These are phyloP conservation scores for Trichoderma lentiforme DNA, from an alignment of 2,329 filamentous ascomycete genomes.

Conservation along the genomic window DNA sequence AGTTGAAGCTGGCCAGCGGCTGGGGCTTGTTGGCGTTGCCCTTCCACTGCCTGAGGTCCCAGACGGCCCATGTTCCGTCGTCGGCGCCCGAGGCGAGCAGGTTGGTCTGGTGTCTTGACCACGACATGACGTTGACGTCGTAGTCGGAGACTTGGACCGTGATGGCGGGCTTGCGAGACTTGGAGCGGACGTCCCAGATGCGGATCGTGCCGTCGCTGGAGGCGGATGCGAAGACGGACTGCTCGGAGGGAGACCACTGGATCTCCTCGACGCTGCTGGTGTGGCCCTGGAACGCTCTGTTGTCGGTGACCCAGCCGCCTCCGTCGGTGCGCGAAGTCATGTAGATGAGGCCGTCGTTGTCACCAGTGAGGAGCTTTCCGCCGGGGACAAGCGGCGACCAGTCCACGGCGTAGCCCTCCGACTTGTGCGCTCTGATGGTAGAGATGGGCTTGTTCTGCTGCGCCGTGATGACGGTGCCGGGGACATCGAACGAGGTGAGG, in stretches of 20 bases:
- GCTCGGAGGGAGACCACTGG: conserved; percentile 93
- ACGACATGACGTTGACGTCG: conserved; percentile 95
- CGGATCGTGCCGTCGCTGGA: conserved; percentile 93
- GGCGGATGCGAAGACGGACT: conserved; percentile 89
- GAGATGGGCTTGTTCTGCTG: conserved; percentile 85
- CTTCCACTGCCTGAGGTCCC: conserved; percentile 97
- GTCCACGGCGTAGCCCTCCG: conserved; percentile 94
- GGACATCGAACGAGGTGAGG: conserved; percentile 83
- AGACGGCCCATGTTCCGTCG: conserved; percentile 90
- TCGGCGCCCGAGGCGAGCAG: conserved; percentile 90
- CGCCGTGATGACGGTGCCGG: conserved; percentile 74
- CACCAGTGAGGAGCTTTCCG: conserved; percentile 86
- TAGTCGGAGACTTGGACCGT: conserved; percentile 77
- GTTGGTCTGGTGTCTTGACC: conserved; percentile 85
- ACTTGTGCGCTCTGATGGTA: conserved; percentile 86
- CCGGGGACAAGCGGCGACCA: conserved; percentile 78
- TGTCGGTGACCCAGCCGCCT: conserved; percentile 86
- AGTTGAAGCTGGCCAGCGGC: conserved; percentile 88
- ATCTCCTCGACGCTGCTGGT: conserved; percentile 85
- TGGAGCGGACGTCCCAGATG: conserved; percentile 92
- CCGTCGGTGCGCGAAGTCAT: conserved; percentile 81
- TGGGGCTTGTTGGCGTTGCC: conserved; percentile 57
- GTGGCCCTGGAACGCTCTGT: conserved; percentile 79
- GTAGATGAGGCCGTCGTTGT: conserved; percentile 87
- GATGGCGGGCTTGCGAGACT: conserved; percentile 82